Evolutionary conservation across 176 grass and related monocot genomes (phyloP).

Genomic region (Musa itinerans): DNA sequence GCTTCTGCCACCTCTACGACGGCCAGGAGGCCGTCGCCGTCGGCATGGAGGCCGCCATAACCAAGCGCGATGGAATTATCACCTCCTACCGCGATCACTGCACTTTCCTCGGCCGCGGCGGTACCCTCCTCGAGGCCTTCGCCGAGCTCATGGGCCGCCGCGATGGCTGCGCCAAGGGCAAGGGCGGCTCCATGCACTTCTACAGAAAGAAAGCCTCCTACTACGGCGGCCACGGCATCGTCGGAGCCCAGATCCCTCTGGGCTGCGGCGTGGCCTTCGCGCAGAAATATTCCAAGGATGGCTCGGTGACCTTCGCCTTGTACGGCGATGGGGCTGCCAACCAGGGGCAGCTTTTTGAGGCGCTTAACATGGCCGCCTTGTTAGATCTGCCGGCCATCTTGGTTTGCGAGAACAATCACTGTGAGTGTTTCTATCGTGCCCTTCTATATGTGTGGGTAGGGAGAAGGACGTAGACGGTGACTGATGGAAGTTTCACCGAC

Average conservation of each 20-base stretch:
- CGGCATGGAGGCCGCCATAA: conserved; percentile 63
- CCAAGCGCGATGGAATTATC: conserved; percentile 64
- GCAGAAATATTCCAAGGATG: conserved; percentile 71
- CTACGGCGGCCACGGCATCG: conserved; percentile 79
- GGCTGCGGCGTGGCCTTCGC: conserved; percentile 75
- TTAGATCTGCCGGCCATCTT: conserved; percentile 68
- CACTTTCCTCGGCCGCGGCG: conserved; percentile 57
- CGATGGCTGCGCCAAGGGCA: conserved; percentile 56
- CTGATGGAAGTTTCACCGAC: not conserved
- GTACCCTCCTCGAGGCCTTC: conserved; percentile 42
- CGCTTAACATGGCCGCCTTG: conserved; percentile 86
- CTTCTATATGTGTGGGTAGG: not conserved
- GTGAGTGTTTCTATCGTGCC: conserved; percentile 18
- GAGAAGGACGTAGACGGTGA: not conserved
- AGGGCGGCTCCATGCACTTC: conserved; percentile 91
- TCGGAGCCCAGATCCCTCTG: conserved; percentile 77
- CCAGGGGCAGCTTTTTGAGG: conserved; percentile 91
- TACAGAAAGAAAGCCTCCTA: conserved; percentile 76
- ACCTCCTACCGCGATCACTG: conserved; percentile 94
- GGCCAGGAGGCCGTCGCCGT: conserved; percentile 77
- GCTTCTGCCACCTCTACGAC: conserved; percentile 97
- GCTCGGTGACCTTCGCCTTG: conserved; percentile 55
- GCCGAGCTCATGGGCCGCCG: conserved; percentile 82
- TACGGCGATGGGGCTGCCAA: conserved; percentile 78
- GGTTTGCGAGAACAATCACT: conserved; percentile 98